A percentile compares a stretch with the other conserved stretches of the same genome.
phyloP scores from a whole-genome alignment of 805 yeast genomes.

The Groenewaldozyma salmanticensis region DNA sequence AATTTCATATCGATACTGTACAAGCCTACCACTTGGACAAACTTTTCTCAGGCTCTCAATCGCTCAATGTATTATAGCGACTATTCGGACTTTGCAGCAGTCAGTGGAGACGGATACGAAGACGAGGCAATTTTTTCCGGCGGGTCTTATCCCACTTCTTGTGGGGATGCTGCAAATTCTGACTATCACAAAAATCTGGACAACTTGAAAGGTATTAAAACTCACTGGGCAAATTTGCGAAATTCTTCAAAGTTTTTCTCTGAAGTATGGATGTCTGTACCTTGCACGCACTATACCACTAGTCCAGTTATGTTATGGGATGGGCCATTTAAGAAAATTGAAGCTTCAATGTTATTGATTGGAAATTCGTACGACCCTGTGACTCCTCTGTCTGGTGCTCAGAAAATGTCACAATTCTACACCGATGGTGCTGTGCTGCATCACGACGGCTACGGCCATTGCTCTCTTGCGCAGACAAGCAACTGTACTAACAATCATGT shows the following conservation, averaged over 20 bases:
- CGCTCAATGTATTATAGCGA: too few relatives aligned
- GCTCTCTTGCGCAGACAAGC: constrained; percentile 16
- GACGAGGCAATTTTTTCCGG: too few relatives aligned
- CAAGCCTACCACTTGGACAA: too few relatives aligned
- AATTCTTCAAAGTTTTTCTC: too few relatives aligned
- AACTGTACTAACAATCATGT: constrained; percentile 10
- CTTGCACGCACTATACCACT: constrained; percentile 4
- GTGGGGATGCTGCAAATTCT: not conserved
- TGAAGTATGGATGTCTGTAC: not conserved
- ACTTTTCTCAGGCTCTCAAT: too few relatives aligned
- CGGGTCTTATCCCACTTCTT: too few relatives aligned
- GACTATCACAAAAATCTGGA: not conserved
- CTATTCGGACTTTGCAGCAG: too few relatives aligned
- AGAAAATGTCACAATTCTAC: constrained; percentile 11
- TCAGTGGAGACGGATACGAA: too few relatives aligned
- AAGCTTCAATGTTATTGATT: too few relatives aligned
- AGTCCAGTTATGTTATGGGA: constrained; percentile 9
- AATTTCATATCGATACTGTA: not conserved
- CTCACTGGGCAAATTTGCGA: too few relatives aligned
- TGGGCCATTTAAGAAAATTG: constrained; percentile 10
- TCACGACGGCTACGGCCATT: constrained; percentile 8
- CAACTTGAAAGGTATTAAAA: too few relatives aligned
- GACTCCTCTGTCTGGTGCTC: constrained; percentile 17
- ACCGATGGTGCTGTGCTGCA: constrained; percentile 13
- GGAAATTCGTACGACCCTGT: constrained; percentile 19